Evolutionary conservation across 169 alveolate species (phyloP).

Genomic region (Cryptosporidium sp.): DNA sequence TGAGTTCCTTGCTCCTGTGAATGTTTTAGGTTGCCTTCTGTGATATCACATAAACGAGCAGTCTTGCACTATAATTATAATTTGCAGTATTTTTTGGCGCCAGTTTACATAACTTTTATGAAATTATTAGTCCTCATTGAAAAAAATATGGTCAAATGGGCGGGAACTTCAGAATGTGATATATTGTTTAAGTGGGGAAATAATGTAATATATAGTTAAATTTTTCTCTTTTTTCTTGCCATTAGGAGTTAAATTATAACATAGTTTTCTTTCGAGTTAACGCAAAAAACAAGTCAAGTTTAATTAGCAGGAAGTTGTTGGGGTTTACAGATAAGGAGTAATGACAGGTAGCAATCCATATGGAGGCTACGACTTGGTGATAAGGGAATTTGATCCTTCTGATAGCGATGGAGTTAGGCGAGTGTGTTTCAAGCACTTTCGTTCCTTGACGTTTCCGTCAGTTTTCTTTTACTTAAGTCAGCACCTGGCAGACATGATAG

Average conservation of each 20-base stretch:
- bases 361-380: constrained; percentile 70
- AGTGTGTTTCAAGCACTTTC: constrained; percentile 68
- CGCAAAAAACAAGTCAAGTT: neutral
- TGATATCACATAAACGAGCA: neutral
- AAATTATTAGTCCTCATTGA: constrained; percentile 1
- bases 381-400: constrained; percentile 65
- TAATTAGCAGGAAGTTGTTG: neutral
- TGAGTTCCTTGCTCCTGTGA: neutral
- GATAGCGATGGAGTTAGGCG: constrained; percentile 75
- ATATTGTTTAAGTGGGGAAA: neutral
- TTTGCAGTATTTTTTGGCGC: neutral
- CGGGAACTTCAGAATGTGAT: neutral
- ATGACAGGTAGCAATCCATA: constrained; percentile 61
- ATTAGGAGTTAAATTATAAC: neutral
- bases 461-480: constrained; percentile 68
- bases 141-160: constrained; percentile 5
- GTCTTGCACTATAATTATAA: neutral
- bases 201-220: neutral
- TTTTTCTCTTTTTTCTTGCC: neutral
- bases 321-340: neutral
- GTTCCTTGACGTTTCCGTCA: constrained; percentile 73
- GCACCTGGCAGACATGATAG: constrained; percentile 67
- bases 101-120: neutral
- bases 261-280: neutral
- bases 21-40: neutral